phyloP scores from a whole-genome alignment of 495 filamentous ascomycete genomes.

The Pseudomonodictys pantanalensis region DNA sequence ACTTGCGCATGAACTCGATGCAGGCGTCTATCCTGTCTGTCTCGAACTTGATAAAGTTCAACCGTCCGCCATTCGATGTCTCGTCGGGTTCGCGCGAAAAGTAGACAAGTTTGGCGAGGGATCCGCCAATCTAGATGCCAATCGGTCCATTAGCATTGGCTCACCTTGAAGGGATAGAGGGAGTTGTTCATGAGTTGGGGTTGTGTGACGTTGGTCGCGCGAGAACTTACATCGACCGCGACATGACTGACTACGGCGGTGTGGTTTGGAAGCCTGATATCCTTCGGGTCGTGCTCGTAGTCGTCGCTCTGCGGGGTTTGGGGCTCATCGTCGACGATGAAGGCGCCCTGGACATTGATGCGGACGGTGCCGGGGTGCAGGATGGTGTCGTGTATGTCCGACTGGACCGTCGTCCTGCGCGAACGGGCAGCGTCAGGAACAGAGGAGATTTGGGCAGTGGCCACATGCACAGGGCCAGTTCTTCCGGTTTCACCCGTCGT shows the following conservation, averaged over 20 bases:
- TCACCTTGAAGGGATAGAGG: slow-evolving; percentile 29
- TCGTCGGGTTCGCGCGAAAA: slow-evolving; percentile 79
- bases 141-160: slow-evolving; percentile 21
- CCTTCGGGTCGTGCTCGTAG: slow-evolving; percentile 62
- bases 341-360: slow-evolving; percentile 94
- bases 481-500: slow-evolving; percentile 17
- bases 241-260: slow-evolving; percentile 91
- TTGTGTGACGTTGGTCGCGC: no score
- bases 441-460: not conserved
- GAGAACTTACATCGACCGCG: slow-evolving; percentile 77
- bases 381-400: slow-evolving; percentile 67
- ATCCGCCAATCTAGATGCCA: slow-evolving; percentile 80
- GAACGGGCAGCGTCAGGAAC: not conserved
- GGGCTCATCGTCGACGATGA: slow-evolving; percentile 70
- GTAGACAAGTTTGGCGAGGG: slow-evolving; percentile 93
- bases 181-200: slow-evolving; percentile 14
- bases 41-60: slow-evolving; percentile 95
- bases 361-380: slow-evolving; percentile 78
- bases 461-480: not conserved
- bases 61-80: slow-evolving; percentile 61
- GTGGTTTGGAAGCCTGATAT: slow-evolving; percentile 95
- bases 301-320: slow-evolving; percentile 52
- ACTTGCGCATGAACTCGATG: slow-evolving; percentile 77
- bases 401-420: slow-evolving; percentile 15
- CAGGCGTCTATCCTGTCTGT: slow-evolving; percentile 89